phyloP scores from a whole-genome alignment of 495 filamentous ascomycete genomes.

The Tuber melanosporum region DNA sequence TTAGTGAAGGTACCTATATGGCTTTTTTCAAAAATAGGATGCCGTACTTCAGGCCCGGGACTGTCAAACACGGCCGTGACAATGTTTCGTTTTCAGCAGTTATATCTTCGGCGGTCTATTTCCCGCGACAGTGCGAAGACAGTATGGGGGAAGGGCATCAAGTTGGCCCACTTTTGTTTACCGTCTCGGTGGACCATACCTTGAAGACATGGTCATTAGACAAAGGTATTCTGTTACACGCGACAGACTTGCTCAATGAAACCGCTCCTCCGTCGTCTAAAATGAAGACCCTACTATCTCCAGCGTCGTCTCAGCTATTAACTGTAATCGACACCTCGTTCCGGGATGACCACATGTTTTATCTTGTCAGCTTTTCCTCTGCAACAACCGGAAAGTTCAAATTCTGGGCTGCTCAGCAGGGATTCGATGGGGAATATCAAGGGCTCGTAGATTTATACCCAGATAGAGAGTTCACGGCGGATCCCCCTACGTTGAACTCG shows the following conservation, averaged over 20 bases:
- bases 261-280: constrained; percentile 41
- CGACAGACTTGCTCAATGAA: constrained; percentile 61
- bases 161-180: constrained; percentile 57
- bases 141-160: constrained; percentile 55
- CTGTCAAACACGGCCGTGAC: constrained; percentile 32
- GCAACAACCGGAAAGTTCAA: constrained; percentile 85
- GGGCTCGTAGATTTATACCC: constrained; percentile 62
- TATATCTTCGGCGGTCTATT: constrained; percentile 36
- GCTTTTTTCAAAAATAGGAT: constrained; percentile 38
- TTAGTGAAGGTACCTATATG: constrained; percentile 35
- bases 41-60: constrained; percentile 36
- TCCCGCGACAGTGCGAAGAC: constrained; percentile 23
- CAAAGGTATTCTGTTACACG: constrained; percentile 63
- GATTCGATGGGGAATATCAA: constrained; percentile 46
- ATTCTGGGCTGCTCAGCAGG: constrained; percentile 68
- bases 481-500: constrained; percentile 62
- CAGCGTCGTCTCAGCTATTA: constrained; percentile 62
- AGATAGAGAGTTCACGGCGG: constrained; percentile 56
- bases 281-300: constrained; percentile 61
- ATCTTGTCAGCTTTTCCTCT: constrained; percentile 79
- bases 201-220: constrained; percentile 78
- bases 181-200: constrained; percentile 77
- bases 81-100: constrained; percentile 40
- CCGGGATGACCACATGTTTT: constrained; percentile 58
- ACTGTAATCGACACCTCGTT: constrained; percentile 58